Conservation (phyloP, 495 filamentous ascomycete genomes). For the Penicillium tannophilum region DNA sequence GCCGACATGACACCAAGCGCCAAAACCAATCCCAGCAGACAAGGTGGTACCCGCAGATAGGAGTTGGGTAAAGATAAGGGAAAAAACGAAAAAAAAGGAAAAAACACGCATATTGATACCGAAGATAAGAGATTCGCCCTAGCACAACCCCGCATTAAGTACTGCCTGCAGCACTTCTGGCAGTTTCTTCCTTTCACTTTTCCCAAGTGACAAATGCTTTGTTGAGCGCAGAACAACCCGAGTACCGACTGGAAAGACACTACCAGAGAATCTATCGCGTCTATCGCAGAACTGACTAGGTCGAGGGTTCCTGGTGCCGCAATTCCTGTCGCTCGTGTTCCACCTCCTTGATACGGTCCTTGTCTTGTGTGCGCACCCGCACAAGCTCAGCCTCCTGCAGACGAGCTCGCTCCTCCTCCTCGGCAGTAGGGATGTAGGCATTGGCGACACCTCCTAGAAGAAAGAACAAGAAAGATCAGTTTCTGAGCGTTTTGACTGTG, state of each 20-base stretch:
- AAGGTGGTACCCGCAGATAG: background rate
- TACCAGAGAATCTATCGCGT: background rate
- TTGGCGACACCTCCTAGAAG: conserved; percentile 46
- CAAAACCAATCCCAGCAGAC: background rate
- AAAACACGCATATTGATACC: conserved; percentile 11
- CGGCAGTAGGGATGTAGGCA: conserved; percentile 41
- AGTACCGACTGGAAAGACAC: background rate
- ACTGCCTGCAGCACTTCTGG: conserved; percentile 29
- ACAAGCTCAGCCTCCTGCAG: conserved; percentile 39
- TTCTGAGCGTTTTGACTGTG: background rate
- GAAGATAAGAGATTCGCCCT: conserved; percentile 15
- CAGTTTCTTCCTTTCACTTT: background rate
- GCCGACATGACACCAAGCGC: background rate
- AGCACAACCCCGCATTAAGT: conserved; percentile 15
- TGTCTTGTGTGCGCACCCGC: conserved; percentile 38
- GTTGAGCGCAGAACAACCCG: background rate
- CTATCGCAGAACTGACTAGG: conserved; percentile 9
- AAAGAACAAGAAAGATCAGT: background rate
- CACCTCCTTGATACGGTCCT: conserved; percentile 42
- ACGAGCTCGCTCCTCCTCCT: conserved; percentile 39
- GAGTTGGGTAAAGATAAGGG: conserved; percentile 4
- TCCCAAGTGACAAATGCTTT: background rate
- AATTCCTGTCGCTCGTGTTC: conserved; percentile 32
- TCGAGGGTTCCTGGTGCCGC: conserved; percentile 27
- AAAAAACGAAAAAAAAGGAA: conserved; percentile 12